These are phyloP conservation scores for Ligustrum vulgare DNA, from an alignment of 257 asterid species.

Conservation along the genomic window DNA sequence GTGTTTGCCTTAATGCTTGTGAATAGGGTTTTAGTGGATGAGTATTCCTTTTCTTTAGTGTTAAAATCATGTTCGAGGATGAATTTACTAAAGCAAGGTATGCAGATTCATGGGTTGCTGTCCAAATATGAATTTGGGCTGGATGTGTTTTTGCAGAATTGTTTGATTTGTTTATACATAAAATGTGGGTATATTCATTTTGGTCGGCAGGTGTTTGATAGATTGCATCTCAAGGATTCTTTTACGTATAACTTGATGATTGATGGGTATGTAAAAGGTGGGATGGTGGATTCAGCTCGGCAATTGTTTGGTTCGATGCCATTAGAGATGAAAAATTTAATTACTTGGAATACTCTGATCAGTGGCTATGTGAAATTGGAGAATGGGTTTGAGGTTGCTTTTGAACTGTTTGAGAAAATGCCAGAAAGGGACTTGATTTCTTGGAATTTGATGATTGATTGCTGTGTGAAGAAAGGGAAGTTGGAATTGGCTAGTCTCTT, in stretches of 20 bases:
- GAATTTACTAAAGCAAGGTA: conserved; percentile 39
- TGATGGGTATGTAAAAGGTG: conserved; percentile 77
- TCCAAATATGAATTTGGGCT: conserved; percentile 52
- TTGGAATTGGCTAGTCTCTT: conserved; percentile 48
- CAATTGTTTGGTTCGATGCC: conserved; percentile 64
- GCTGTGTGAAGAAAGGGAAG: conserved; percentile 62
- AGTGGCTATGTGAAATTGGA: conserved; percentile 53
- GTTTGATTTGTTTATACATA: conserved; percentile 58
- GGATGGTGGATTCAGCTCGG: conserved; percentile 64
- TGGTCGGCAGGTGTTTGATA: conserved; percentile 61
- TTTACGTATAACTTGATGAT: conserved; percentile 77
- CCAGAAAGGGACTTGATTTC: conserved; percentile 74
- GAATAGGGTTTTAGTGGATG: conserved; percentile 57
- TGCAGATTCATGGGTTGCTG: conserved; percentile 82
- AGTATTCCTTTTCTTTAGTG: conserved; percentile 66
- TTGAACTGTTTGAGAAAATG: conserved; percentile 61
- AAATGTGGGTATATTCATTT: conserved; percentile 53
- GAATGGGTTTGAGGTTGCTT: conserved; percentile 48
- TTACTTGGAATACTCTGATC: conserved; percentile 81
- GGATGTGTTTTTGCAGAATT: conserved; percentile 61
- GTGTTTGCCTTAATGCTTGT: conserved; percentile 70
- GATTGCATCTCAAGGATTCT: conserved; percentile 53
- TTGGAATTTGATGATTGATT: conserved; percentile 79
- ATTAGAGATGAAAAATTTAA: conserved; percentile 48
- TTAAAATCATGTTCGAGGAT: conserved; percentile 67